phyloP scores from a whole-genome alignment of 169 alveolate species.

The Cryptosporidium meleagridis region DNA sequence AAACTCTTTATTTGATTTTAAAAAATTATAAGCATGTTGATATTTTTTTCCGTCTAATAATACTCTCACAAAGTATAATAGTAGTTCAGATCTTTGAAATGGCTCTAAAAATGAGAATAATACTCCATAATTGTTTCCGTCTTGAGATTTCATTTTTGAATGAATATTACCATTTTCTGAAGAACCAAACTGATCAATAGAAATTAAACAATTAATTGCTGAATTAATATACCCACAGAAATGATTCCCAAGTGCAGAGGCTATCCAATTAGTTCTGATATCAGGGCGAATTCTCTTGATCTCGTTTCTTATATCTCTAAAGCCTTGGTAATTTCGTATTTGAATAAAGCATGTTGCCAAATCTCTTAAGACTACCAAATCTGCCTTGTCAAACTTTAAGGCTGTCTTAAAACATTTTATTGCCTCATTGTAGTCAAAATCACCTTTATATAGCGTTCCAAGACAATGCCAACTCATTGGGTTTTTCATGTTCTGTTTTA shows the following conservation, averaged over 20 bases:
- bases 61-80: constrained; percentile 26
- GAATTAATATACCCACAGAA: constrained; percentile 78
- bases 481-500: constrained; percentile 70
- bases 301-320: constrained; percentile 84
- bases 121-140: background rate
- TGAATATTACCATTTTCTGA: constrained; percentile 75
- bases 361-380: constrained; percentile 86
- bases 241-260: constrained; percentile 85
- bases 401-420: constrained; percentile 86
- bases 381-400: constrained; percentile 82
- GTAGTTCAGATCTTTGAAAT: constrained; percentile 47
- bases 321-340: constrained; percentile 86
- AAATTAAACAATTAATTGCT: constrained; percentile 79
- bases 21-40: constrained; percentile 31
- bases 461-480: constrained; percentile 79
- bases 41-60: constrained; percentile 38
- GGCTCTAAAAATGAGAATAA: constrained; percentile 47
- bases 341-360: constrained; percentile 85
- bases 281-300: constrained; percentile 81
- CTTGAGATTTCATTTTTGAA: constrained; percentile 38
- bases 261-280: constrained; percentile 84
- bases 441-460: constrained; percentile 76
- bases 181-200: constrained; percentile 64
- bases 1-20: constrained; percentile 14
- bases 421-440: constrained; percentile 89